These are phyloP conservation scores for Globisporangium iwayamae DNA, from an alignment of 352 stramenopile genomes.

Conservation along the genomic window DNA sequence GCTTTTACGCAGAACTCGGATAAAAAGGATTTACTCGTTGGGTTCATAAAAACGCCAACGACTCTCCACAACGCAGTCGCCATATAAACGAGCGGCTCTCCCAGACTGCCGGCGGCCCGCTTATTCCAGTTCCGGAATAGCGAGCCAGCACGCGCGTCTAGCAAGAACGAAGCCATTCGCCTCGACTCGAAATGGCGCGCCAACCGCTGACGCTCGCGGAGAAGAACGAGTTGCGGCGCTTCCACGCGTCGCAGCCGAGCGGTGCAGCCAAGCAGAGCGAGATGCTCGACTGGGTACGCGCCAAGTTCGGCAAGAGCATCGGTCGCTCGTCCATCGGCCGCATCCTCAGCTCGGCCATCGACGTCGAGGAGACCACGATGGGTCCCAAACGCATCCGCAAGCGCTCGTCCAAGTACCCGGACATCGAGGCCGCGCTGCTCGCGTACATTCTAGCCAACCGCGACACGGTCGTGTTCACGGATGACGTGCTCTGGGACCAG, in stretches of 20 bases:
- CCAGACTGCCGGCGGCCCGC: too few relatives aligned
- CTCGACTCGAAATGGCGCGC: not conserved
- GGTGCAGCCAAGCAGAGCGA: slow-evolving; percentile 9
- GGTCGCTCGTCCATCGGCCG: slow-evolving; percentile 15
- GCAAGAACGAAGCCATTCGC: not conserved
- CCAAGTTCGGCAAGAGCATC: slow-evolving; percentile 15
- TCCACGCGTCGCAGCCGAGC: slow-evolving; percentile 7
- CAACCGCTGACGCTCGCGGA: slow-evolving; percentile 18
- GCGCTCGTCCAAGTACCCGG: slow-evolving; percentile 16
- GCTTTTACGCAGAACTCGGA: too few relatives aligned
- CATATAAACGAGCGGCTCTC: slow-evolving; percentile 1
- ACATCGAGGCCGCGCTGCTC: slow-evolving; percentile 15
- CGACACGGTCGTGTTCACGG: slow-evolving; percentile 4
- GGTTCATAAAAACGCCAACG: too few relatives aligned
- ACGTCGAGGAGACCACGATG: slow-evolving; percentile 11
- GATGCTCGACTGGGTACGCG: slow-evolving; percentile 12
- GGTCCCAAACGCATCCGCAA: slow-evolving; percentile 13
- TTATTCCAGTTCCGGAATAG: not conserved
- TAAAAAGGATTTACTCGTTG: not conserved
- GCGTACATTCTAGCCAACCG: slow-evolving; percentile 13
- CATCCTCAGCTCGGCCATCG: slow-evolving; percentile 11
- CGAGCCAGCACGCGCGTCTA: not conserved
- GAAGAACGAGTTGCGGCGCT: slow-evolving; percentile 16
- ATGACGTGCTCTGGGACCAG: slow-evolving; percentile 14
- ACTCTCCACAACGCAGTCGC: not conserved